Percentiles rank a stretch among this genome's conserved stretches.
Conservation (phyloP, 2,329 filamentous ascomycete genomes). For the Rhexocercosporidium sp. region DNA sequence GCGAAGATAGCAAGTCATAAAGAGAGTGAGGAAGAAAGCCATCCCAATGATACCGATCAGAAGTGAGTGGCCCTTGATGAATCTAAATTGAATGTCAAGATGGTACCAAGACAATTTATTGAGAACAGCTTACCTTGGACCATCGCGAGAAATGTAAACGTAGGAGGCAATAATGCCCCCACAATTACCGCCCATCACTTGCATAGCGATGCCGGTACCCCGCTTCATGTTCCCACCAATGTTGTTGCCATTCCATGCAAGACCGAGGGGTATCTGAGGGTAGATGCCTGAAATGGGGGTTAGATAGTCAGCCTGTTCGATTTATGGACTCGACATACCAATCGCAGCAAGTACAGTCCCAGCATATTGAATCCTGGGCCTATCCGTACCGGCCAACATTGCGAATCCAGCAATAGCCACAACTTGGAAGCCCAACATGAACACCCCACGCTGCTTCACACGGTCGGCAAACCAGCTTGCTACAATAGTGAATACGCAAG, state of each 20-base stretch:
- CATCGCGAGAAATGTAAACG: constrained; percentile 22
- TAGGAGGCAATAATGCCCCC: constrained; percentile 28
- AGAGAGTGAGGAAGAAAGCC: constrained; percentile 43
- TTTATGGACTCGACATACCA: neutral
- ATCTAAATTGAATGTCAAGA: constrained; percentile 13
- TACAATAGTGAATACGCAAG: constrained; percentile 63
- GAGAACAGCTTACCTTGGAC: constrained; percentile 6
- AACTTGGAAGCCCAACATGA: constrained; percentile 61
- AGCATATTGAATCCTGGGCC: constrained; percentile 41
- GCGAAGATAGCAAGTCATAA: constrained; percentile 49
- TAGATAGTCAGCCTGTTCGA: neutral
- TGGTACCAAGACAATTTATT: neutral
- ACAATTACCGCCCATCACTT: constrained; percentile 51
- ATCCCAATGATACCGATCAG: constrained; percentile 44
- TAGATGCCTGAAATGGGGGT: constrained; percentile 46
- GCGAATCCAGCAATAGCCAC: constrained; percentile 39
- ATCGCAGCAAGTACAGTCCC: constrained; percentile 49
- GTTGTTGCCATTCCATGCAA: constrained; percentile 63
- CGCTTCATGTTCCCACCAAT: constrained; percentile 60
- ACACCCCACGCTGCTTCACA: constrained; percentile 48
- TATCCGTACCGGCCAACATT: constrained; percentile 22
- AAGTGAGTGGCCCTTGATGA: constrained; percentile 26
- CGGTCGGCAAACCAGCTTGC: constrained; percentile 61
- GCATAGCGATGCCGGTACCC: constrained; percentile 66
- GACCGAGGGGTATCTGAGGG: constrained; percentile 48